Base-by-base conservation (phyloP, 148 eudicot genomes). In the Nyssa sinensis region DNA sequence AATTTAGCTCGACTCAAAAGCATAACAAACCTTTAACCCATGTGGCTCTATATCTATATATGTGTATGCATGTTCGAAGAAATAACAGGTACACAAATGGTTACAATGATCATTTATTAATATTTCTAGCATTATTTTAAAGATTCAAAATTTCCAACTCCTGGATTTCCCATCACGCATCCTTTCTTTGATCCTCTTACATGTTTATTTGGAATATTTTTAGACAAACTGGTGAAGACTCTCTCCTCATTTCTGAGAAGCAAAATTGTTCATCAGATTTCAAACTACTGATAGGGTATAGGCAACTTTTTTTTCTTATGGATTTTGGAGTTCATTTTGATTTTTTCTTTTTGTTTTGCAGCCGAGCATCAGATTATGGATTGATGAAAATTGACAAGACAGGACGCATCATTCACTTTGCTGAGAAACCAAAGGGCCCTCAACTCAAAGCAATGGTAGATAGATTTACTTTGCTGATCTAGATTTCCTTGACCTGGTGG, bases 401-500 rank as follows among this genome's bases (percentile, higher is more conserved):
- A 47, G 97, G 98, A 34, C 89, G 83, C 10, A 78, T 94, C 29
- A 77, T 84, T 65, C 86, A 88, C 62, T 91, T 94, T 75, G 88
- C 93, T 41, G 98, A 94, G 81, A 94, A 94, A 78, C 98, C 97
- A 41, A 90, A 87, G 77, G 98, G 94, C 23, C 51, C 83, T 62
- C 90, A 87, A 74, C 86, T 91, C 37, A 81, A 86, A 37, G 84
- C 86, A 64, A 91, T 93, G 98, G 98, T 93, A 76, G 53, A 57
- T 77, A 25, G 49, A 30, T 33, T 28, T 30, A 47, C 59, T 44
- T 47, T 31, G 14, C 10, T 67, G 28, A 16, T 34, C 65, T 28
- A 55, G 51, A 51, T 7, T 58, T 37, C 24, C 13, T 41, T n/a
- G 16, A 4, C 44, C 4, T n/a, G n/a, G n/a, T n/a, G n/a, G n/a